phyloP scores from a whole-genome alignment of 176 grass and related monocot genomes.

The Poa pratensis region DNA sequence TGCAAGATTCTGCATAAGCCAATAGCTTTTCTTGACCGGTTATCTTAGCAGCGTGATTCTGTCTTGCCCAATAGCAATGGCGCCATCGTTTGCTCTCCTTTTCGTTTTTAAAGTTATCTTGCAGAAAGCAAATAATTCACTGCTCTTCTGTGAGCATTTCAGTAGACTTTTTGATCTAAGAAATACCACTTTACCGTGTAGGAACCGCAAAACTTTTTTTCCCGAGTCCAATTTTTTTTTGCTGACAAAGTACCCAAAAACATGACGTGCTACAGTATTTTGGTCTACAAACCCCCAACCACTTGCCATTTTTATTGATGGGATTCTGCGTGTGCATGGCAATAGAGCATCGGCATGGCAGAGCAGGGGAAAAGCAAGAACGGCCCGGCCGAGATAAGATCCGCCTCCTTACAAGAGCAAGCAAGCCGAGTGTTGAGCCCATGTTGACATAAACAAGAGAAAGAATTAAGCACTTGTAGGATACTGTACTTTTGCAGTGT shows the following conservation, averaged over 20 bases:
- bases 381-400: conserved; percentile 20
- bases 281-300: conserved; percentile 5
- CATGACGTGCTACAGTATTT: background rate
- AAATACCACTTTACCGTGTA: background rate
- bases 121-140: background rate
- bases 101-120: background rate
- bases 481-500: conserved; percentile 16
- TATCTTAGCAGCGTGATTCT: conserved; percentile 30
- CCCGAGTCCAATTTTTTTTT: too few species aligned
- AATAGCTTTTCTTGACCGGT: conserved; percentile 11
- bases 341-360: conserved; percentile 5
- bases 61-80: conserved; percentile 33
- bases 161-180: background rate
- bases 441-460: conserved; percentile 36
- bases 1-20: conserved; percentile 49
- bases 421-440: conserved; percentile 31
- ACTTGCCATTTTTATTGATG: conserved; percentile 15
- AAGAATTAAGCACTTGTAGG: conserved; percentile 30
- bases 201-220: too few species aligned
- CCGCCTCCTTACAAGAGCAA: conserved; percentile 36
- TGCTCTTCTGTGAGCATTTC: background rate
- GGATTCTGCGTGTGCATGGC: conserved; percentile 16
- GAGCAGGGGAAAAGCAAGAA: background rate
- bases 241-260: too few species aligned
- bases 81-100: background rate